A percentile compares a stretch with the other conserved stretches of the same genome.
Evolutionary conservation across 169 alveolate genomes (phyloP).

Genomic region (Toxoplasma gondii): DNA sequence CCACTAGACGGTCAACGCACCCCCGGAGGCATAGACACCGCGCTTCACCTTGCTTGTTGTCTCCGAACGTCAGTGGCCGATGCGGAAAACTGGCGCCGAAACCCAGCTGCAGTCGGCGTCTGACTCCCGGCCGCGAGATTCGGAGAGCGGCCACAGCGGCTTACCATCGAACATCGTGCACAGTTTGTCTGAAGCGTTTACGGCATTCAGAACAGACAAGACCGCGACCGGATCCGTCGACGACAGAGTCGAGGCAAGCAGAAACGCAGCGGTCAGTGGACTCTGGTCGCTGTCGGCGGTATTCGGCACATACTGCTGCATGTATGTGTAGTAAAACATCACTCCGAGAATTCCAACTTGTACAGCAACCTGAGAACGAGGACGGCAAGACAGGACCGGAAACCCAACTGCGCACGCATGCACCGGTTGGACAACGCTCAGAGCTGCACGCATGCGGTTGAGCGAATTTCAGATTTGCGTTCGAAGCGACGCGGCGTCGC

Average conservation of each 20-base stretch:
- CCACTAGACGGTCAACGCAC: too few relatives aligned
- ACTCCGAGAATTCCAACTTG: conserved; percentile 67
- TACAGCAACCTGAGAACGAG: conserved; percentile 40
- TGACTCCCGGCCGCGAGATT: too few relatives aligned
- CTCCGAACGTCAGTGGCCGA: too few relatives aligned
- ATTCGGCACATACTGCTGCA: conserved; percentile 65
- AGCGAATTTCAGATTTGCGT: too few relatives aligned
- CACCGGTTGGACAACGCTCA: too few relatives aligned
- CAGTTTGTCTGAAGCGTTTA: conserved; percentile 83
- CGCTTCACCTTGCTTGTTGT: too few relatives aligned
- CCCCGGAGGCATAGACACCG: too few relatives aligned
- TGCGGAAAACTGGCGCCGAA: too few relatives aligned
- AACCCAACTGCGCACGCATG: not conserved
- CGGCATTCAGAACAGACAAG: conserved; percentile 82
- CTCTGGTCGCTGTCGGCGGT: not conserved
- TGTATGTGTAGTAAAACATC: conserved; percentile 79
- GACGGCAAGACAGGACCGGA: not conserved
- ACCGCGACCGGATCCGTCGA: conserved; percentile 93
- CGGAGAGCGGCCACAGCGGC: too few relatives aligned
- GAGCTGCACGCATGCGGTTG: too few relatives aligned
- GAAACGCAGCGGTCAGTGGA: conserved; percentile 78
- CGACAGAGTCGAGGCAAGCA: conserved; percentile 84
- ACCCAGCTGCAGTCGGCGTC: too few relatives aligned
- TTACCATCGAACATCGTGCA: conserved; percentile 85
- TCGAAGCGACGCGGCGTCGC: too few relatives aligned